Base-by-base conservation (phyloP, 208 protist genomes). In the Angomonas desouzai region DNA sequence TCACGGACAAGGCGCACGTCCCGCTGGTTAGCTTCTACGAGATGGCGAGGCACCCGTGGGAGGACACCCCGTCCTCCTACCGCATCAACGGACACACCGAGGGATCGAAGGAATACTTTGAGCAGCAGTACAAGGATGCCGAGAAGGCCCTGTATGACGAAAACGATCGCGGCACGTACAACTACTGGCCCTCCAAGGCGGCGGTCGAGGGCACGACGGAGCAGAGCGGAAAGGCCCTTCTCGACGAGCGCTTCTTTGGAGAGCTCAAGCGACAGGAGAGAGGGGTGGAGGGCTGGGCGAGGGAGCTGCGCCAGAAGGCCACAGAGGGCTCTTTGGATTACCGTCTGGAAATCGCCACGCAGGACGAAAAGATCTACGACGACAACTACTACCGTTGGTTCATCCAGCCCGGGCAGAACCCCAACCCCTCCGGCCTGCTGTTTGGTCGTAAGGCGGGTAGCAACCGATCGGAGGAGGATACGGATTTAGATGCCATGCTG, bases 341-440 rank as follows among this genome's bases (percentile, higher is more conserved):
- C 75, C 71, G 67, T 43, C 71, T 79, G 9, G 85, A 93, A 77
- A 87, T 96, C 47, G 87, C 90, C 18, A 87, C 87, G 40, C 87
- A 91, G 63, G 65, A 85, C 55, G 87, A 96, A 77, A 96, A 96
- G 83, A 91, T 96, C 53, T 94, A 93, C 74, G 90, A 96, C 59
- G 90, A 96, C 53, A 81, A 96, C 70, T 96, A 96, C 76, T 96
- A 96, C 72, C 90, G 87, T 62, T 96, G 90, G 90, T 96, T 96
- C 53, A 96, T 96, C 68, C 74, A 90, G 60, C 90, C 90, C 20
- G 90, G 90, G 2, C 79, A 83, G 51, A 76, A 96, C 66, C 90
- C 90, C 53, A 96, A 96, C 63, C 90, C 87, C 11, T 93, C 81
- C 20, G 89, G 89, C 20, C 74, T 95, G 30, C 72, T 81, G 16